A percentile compares a stretch with the other conserved stretches of the same genome.
Conservation (phyloP, 2,329 filamentous ascomycete species). For the Ceratocystis diversiconidia region DNA sequence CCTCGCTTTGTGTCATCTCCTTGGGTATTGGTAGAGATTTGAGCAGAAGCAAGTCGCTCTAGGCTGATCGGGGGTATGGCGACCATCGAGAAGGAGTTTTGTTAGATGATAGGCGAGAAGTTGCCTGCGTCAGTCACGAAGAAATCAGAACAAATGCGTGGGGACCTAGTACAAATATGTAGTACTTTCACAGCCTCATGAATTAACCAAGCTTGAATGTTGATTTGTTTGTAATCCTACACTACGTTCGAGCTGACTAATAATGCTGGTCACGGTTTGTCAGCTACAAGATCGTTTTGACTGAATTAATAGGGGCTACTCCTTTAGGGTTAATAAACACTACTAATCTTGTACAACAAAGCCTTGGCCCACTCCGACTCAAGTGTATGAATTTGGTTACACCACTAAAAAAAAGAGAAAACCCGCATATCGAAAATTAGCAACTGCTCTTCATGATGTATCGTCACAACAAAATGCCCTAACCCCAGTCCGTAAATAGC, state of each 20-base stretch:
- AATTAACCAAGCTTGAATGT: neutral
- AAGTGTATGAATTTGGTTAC: neutral
- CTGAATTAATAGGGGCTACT: neutral
- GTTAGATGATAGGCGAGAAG: neutral
- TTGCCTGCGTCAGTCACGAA: neutral
- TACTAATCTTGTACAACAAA: neutral
- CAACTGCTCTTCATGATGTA: neutral
- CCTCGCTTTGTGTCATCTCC: conserved; percentile 18
- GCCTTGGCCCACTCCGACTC: neutral
- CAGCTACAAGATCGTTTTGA: neutral
- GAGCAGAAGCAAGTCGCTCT: conserved; percentile 27
- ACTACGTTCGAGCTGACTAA: neutral
- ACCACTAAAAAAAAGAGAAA: neutral
- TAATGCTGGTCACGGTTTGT: neutral
- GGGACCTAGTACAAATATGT: neutral
- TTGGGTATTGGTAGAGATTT: conserved; percentile 20
- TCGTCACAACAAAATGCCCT: neutral
- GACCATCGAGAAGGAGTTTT: neutral
- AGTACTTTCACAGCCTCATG: neutral
- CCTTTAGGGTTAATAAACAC: neutral
- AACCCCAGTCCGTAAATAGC: neutral
- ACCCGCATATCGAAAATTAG: neutral
- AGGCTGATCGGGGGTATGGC: conserved; percentile 23
- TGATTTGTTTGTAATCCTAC: neutral
- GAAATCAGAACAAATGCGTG: neutral